Base-by-base conservation (phyloP, 1,284 basidiomycete genomes). In the Moesziomyces sp. region DNA sequence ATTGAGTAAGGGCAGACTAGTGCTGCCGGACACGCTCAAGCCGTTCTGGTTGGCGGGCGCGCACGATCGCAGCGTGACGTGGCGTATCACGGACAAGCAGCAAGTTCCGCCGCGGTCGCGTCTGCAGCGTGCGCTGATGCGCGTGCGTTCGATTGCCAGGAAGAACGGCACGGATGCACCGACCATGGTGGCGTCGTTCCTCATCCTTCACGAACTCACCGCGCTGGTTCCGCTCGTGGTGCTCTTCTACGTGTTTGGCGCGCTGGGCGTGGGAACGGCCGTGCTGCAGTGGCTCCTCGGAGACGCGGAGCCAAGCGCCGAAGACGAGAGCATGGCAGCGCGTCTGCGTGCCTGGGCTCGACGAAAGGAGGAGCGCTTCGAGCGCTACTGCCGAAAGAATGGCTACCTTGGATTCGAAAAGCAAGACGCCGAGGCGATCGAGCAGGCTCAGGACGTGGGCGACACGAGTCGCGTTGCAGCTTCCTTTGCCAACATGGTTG, bases 151-250 rank as follows among this genome's bases (percentile, higher is more conserved):
- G 38, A 54, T 68, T 13, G 78, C 82, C 0, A 44, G 45, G 26
- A 52, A 58, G 45, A 76, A 67, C 33, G 88, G 90, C 18, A 87
- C 91, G 1, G 91, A 93, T 8, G 84, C 94, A 0, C 88, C 92
- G 0, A 92, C 92, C 2, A 88, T 97, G 52, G 84, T 91, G 5
- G 76, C 92, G 40, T 92, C 93, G 0, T 96, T 97, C 79, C 89
- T 89, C 2, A 85, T 95, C 52, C 87, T 97, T 9, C 94, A 97
- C 83, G 94, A 97, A 83, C 77, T 93, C 16, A 95, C 93, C 0
- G 93, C 94, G 0, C 80, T 96, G 57, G 86, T 91, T 0, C 93
- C 94, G 1, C 86, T 96, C 30, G 87, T 91, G 3, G 87, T 89
- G 23, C 83, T 93, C 44, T 97, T 94, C 84, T 93, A 90, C 76